Conservation (phyloP, 345 rosid species). For the Erucastrum elatum region DNA sequence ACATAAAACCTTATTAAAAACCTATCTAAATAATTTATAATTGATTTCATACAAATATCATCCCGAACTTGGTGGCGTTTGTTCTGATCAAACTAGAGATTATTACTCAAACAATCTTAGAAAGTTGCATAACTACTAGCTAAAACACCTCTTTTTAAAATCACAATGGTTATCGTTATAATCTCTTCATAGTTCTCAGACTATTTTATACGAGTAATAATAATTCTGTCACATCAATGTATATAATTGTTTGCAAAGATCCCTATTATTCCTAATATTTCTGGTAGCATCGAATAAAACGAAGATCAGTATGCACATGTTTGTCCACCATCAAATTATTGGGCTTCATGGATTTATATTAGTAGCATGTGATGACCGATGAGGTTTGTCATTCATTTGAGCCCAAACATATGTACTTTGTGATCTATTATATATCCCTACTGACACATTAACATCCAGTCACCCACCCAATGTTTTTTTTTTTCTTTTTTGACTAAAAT, state of each 20-base stretch:
- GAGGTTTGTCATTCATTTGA: slow-evolving; percentile 6
- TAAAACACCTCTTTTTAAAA: background rate
- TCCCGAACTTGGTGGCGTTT: background rate
- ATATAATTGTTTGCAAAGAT: slow-evolving; percentile 1
- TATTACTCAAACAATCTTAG: background rate
- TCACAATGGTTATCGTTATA: background rate
- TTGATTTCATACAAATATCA: background rate
- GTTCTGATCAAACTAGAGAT: background rate
- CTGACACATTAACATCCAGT: background rate
- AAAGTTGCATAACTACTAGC: background rate
- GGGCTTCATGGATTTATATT: slow-evolving; percentile 1
- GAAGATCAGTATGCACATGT: background rate
- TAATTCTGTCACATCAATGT: background rate
- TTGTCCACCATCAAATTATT: slow-evolving; percentile 10
- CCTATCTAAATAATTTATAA: background rate
- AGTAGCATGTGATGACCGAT: slow-evolving; percentile 14
- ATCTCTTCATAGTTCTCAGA: background rate
- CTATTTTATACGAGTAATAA: background rate
- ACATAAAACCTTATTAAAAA: background rate
- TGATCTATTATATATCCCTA: background rate
- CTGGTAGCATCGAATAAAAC: background rate
- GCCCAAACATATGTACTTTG: background rate
- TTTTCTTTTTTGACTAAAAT: background rate
- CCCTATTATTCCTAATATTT: slow-evolving; percentile 1
- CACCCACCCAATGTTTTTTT: background rate